Percentiles rank a stretch among this genome's conserved stretches.
phyloP scores from a whole-genome alignment of 306 rosid species.

The Sicyos edulis region DNA sequence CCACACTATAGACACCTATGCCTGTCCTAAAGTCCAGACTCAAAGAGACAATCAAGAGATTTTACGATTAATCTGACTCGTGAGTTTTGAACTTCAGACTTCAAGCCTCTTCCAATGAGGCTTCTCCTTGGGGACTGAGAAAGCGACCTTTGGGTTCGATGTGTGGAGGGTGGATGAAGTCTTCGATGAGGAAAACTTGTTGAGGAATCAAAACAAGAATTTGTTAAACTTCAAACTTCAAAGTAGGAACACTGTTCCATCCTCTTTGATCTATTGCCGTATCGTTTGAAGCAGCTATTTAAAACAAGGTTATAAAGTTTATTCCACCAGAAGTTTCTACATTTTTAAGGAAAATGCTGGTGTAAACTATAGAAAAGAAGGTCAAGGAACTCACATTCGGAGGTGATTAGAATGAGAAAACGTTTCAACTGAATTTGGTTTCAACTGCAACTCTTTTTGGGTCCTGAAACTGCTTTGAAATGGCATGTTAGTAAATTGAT shows the following conservation, averaged over 20 bases:
- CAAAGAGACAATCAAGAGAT: too few relatives aligned
- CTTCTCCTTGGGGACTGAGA: too few relatives aligned
- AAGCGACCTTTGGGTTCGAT: slow-evolving; percentile 31
- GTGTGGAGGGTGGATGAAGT: slow-evolving; percentile 34
- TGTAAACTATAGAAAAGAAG: neutral
- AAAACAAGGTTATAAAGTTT: too few relatives aligned
- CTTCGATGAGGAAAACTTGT: slow-evolving; percentile 54
- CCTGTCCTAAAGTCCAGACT: too few relatives aligned
- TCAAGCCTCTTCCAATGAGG: too few relatives aligned
- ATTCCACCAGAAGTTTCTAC: neutral
- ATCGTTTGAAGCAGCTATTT: neutral
- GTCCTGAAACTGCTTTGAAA: neutral
- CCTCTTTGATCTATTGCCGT: slow-evolving; percentile 2
- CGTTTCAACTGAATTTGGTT: neutral
- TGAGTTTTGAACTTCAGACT: too few relatives aligned
- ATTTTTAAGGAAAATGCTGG: neutral
- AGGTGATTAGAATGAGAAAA: neutral
- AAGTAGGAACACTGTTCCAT: neutral
- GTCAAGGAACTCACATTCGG: neutral
- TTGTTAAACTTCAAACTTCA: slow-evolving; percentile 44
- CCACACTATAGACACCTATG: too few relatives aligned
- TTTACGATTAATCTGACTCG: too few relatives aligned
- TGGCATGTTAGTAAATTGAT: neutral
- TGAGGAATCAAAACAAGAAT: slow-evolving; percentile 52
- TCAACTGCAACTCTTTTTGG: neutral